Base-by-base conservation (phyloP, 2,329 filamentous ascomycete species). In the Leptosphaerulina australis region DNA sequence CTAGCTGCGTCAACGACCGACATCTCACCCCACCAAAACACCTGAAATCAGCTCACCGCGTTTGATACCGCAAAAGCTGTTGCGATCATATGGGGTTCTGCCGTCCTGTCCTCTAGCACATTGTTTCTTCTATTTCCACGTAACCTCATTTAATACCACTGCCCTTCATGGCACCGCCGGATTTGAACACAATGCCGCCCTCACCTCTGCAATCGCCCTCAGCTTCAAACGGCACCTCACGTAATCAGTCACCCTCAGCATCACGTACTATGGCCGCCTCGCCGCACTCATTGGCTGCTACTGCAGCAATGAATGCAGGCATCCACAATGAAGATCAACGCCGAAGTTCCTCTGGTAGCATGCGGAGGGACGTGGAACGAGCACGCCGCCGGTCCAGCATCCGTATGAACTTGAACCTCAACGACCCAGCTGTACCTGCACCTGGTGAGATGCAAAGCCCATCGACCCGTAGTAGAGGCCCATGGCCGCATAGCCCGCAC, bases 261-360 rank as follows among this genome's bases (percentile, higher is more conserved):
- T 60, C 76, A 71, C 71, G 74, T 73, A 60, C 63, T 52, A 66
- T 69, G 59, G 82, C 84, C 28, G 80, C 87, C 60, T 82, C 87
- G 25, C 84, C 87, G 30, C 81, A 83, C 55, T 91, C 88, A 11
- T 80, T 94, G 8, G 88, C 88, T 68, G 88, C 88, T 41, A 85
- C 89, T 10, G 88, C 88, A 6, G 86, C 88, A 33, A 82, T 92
- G 72, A 93, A 93, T 69, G 87, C 88, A 21, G 84, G 89, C 41
- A 82, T 91, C 21, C 85, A 88, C 59, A 83, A 82, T 56, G 83
- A 88, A 64, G 78, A 83, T 29, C 48, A 50, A 17, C 58, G 54
- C 37, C 63, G 66, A 2, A 64, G 67, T 25, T 74, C 72, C 2
- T 83, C 84, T 4, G 81, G 74, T 60, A 83, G 83, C 31, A 68